These are phyloP conservation scores for Metschnikowia baotianmanensis DNA, from an alignment of 805 yeast species.

Conservation along the genomic window DNA sequence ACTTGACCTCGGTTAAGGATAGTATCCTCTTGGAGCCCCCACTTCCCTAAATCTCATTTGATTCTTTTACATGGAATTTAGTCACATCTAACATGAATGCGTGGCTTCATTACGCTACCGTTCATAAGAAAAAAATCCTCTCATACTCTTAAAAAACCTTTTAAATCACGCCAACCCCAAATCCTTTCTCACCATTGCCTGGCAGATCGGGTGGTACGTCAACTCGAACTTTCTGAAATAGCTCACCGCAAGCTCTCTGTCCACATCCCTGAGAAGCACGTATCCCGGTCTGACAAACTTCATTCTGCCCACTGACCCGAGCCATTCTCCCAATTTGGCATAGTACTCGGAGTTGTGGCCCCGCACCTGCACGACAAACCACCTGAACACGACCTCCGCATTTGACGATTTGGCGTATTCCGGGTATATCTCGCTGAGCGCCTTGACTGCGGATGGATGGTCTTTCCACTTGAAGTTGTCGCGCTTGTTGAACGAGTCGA, in stretches of 20 bases:
- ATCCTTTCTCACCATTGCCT: slow-evolving; percentile 80
- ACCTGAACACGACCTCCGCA: slow-evolving; percentile 79
- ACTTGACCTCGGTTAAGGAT: too few relatives aligned
- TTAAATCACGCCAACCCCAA: slow-evolving; percentile 40
- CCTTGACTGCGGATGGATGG: slow-evolving; percentile 31
- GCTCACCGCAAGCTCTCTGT: slow-evolving; percentile 58
- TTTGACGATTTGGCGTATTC: slow-evolving; percentile 55
- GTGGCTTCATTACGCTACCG: too few relatives aligned
- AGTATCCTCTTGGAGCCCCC: too few relatives aligned
- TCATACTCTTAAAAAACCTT: too few relatives aligned
- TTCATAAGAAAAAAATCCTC: too few relatives aligned
- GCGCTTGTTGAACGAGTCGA: slow-evolving; percentile 49
- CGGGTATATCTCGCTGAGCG: slow-evolving; percentile 34
- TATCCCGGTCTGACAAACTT: slow-evolving; percentile 90
- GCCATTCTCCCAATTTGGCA: slow-evolving; percentile 68
- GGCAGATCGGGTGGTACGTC: slow-evolving; percentile 82
- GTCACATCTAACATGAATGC: too few relatives aligned
- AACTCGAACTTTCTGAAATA: slow-evolving; percentile 61
- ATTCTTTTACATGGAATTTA: too few relatives aligned
- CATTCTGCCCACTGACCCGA: slow-evolving; percentile 92
- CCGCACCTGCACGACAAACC: slow-evolving; percentile 64
- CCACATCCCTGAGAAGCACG: slow-evolving; percentile 59
- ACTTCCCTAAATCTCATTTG: too few relatives aligned
- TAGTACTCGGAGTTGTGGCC: slow-evolving; percentile 49
- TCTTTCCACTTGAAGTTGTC: slow-evolving; percentile 37